These are phyloP conservation scores for Sugiyamaella valdiviana DNA, from an alignment of 805 yeast species.

Conservation along the genomic window DNA sequence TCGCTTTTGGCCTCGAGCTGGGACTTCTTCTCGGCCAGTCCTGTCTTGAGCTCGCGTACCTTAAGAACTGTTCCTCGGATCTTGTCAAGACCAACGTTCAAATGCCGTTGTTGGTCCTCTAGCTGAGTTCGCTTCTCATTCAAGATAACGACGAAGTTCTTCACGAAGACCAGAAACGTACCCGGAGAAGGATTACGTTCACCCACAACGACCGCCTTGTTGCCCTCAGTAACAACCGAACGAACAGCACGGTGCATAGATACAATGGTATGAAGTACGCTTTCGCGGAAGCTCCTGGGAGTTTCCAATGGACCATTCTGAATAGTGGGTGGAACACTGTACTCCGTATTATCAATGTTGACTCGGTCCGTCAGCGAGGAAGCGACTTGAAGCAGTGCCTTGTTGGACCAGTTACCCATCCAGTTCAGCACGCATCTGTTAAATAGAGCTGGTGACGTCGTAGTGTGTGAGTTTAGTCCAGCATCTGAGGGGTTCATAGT, in stretches of 20 bases:
- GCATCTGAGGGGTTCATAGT: conserved; percentile 54
- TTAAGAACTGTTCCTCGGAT: conserved; percentile 69
- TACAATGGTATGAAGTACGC: conserved; percentile 43
- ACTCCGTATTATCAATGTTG: conserved; percentile 50
- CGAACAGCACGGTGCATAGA: conserved; percentile 37
- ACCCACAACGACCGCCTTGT: background rate
- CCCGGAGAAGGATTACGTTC: conserved; percentile 42
- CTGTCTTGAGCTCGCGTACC: conserved; percentile 53
- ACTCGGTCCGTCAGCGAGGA: conserved; percentile 35
- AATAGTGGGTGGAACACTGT: conserved; percentile 31
- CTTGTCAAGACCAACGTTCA: conserved; percentile 66
- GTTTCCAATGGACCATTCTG: background rate
- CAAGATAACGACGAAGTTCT: conserved; percentile 41
- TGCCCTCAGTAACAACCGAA: background rate
- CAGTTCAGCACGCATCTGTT: conserved; percentile 84
- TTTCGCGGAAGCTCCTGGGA: conserved; percentile 34
- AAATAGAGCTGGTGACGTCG: conserved; percentile 81
- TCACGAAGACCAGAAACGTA: conserved; percentile 46
- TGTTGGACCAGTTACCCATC: conserved; percentile 77
- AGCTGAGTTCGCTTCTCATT: conserved; percentile 41
- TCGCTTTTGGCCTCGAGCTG: conserved; percentile 50
- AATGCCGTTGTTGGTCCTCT: conserved; percentile 64
- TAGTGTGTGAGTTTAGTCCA: conserved; percentile 38
- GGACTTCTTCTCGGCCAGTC: conserved; percentile 47
- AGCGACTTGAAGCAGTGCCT: conserved; percentile 48